These are phyloP conservation scores for Helianthus annuus DNA, from an alignment of 129 eudicot species.

Conservation along the genomic window HanXRQr2.0-SUNRISE NC_035435.2:61026804-61027303, in stretches of 20 bases:
- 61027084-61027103: constrained; percentile 58
- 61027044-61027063: constrained; percentile 83
- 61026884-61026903: constrained; percentile 72
- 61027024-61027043: constrained; percentile 95
- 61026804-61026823: constrained; percentile 52
- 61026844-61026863: constrained; percentile 42
- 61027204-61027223: constrained; percentile 92
- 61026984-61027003: constrained; percentile 92
- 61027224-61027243: constrained; percentile 95
- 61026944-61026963: constrained; percentile 81
- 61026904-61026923: constrained; percentile 66
- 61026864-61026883: constrained; percentile 72
- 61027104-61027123: constrained; percentile 86
- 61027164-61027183: constrained; percentile 79
- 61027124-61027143: constrained; percentile 72
- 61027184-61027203: constrained; percentile 93
- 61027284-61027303: constrained; percentile 89
- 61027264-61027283: constrained; percentile 80
- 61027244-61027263: constrained; percentile 95
- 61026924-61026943: constrained; percentile 79
- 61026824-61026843: constrained; percentile 56
- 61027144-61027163: constrained; percentile 50
- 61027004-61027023: constrained; percentile 64
- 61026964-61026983: constrained; percentile 92
- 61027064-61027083: constrained; percentile 54